Conservation (phyloP, 768 basidiomycete species). For the Russula brevipes region DNA sequence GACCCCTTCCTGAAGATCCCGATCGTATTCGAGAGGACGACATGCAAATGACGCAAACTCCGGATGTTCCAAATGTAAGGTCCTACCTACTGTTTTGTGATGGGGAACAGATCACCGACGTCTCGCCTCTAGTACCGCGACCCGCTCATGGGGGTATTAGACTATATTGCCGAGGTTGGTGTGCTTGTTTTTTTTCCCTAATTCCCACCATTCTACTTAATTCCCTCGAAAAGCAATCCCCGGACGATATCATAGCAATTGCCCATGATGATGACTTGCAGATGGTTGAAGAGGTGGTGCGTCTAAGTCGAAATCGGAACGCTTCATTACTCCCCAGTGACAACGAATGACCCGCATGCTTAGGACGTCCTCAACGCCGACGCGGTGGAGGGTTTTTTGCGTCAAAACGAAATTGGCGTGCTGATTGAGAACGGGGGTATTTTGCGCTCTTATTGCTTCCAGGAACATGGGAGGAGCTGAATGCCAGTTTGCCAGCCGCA, state of each 20-base stretch:
- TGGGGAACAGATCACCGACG: not conserved
- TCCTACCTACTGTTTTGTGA: no score
- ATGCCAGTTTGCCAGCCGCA: not conserved
- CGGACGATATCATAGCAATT: not conserved
- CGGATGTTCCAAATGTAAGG: not conserved
- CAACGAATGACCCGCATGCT: not conserved
- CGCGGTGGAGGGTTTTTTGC: not conserved
- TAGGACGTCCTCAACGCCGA: constrained; percentile 1
- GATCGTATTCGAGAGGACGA: constrained; percentile 4
- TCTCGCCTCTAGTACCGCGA: constrained; percentile 6
- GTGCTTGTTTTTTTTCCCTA: no score
- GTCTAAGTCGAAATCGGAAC: not conserved
- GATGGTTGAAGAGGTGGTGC: not conserved
- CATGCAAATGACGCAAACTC: constrained; percentile 3
- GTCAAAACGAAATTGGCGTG: not conserved
- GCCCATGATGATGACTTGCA: constrained; percentile 2
- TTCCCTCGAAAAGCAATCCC: not conserved
- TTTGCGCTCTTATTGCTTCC: not conserved
- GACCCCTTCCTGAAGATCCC: constrained; percentile 6
- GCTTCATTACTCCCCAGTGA: no score
- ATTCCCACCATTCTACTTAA: not conserved
- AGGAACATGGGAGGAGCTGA: not conserved
- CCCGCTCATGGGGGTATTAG: constrained; percentile 4
- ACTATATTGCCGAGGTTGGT: not conserved
- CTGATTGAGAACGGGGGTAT: constrained; percentile 1